A percentile compares a stretch with the other conserved stretches of the same genome.
These are phyloP conservation scores for Fusarium coicis DNA, from an alignment of 2,329 filamentous ascomycete species.

Conservation along the genomic window DNA sequence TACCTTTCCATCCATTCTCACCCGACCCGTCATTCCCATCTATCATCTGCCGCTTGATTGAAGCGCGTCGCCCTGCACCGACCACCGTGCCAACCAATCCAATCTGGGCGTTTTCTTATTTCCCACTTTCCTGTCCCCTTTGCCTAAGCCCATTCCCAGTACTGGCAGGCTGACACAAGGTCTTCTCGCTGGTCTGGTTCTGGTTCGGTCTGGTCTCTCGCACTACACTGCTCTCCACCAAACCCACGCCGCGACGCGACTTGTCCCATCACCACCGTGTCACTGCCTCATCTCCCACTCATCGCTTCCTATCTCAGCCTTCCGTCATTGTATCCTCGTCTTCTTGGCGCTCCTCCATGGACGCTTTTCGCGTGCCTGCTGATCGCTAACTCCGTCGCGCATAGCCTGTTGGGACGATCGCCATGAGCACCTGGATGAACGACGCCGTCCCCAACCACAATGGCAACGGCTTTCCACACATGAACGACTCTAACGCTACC, in stretches of 20 bases:
- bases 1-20: constrained; percentile 35
- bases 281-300: constrained; percentile 56
- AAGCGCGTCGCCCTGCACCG: constrained; percentile 40
- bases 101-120: constrained; percentile 39
- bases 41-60: constrained; percentile 36
- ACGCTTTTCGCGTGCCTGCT: constrained; percentile 52
- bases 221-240: constrained; percentile 52
- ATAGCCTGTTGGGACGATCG: constrained; percentile 59
- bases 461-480: constrained; percentile 74
- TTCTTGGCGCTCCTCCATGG: constrained; percentile 53
- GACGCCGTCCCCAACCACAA: constrained; percentile 76
- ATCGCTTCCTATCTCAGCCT: constrained; percentile 54
- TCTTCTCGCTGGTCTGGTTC: constrained; percentile 39
- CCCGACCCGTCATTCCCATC: constrained; percentile 37
- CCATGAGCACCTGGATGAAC: constrained; percentile 80
- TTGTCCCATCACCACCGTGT: constrained; percentile 59
- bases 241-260: constrained; percentile 57
- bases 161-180: constrained; percentile 36
- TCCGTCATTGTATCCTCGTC: constrained; percentile 37
- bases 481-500: constrained; percentile 69
- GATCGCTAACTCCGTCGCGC: constrained; percentile 58
- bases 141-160: constrained; percentile 31
- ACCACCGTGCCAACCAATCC: constrained; percentile 41
- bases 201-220: constrained; percentile 44
- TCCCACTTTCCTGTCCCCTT: constrained; percentile 33